These are phyloP conservation scores for Penicillium sclerotigenum DNA, from an alignment of 2,329 filamentous ascomycete genomes.

Conservation along the genomic window DNA sequence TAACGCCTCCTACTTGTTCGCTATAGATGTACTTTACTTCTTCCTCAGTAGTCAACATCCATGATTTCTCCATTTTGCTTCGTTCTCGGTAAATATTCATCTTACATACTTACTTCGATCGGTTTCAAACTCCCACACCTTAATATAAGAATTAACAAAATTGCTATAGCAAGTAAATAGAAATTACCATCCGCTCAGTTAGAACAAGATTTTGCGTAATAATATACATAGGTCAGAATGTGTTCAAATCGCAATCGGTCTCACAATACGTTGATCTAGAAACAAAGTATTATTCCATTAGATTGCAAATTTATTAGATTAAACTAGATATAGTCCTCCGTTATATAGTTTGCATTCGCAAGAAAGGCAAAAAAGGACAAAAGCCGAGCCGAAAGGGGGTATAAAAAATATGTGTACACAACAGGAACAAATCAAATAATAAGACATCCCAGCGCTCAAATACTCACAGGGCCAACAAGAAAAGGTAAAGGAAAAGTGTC, in stretches of 20 bases:
- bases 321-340: background rate
- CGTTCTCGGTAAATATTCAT: background rate
- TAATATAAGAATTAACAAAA: background rate
- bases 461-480: background rate
- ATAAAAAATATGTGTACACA: conserved; percentile 1
- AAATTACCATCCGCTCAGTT: background rate
- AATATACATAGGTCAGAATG: background rate
- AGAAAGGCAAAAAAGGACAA: background rate
- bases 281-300: background rate
- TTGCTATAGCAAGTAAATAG: background rate
- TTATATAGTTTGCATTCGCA: background rate
- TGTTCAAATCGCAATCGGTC: background rate
- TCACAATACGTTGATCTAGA: background rate
- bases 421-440: background rate
- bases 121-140: background rate
- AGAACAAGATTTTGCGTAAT: background rate
- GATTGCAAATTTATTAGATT: background rate
- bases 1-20: background rate
- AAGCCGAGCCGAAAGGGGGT: background rate
- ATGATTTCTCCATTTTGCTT: background rate
- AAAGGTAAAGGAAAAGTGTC: background rate
- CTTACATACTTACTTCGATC: conserved; percentile 9
- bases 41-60: background rate
- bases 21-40: background rate
- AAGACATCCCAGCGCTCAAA: background rate